Evolutionary conservation across 2,329 filamentous ascomycete genomes (phyloP).

Genomic region (Calonectria multiphialidica): DNA sequence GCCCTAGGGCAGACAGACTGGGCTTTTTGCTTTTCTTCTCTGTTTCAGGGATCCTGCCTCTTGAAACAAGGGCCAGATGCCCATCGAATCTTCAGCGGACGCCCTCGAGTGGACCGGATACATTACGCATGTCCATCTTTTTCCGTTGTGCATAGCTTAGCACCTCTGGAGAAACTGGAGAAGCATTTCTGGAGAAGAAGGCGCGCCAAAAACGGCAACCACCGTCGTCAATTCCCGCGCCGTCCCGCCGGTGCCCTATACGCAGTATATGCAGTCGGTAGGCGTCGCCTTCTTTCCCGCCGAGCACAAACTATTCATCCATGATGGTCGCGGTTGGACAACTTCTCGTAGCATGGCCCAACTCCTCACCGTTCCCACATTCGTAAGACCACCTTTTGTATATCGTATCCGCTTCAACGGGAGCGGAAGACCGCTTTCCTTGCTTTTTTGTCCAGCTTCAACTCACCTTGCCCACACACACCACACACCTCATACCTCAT

Average conservation of each 20-base stretch:
- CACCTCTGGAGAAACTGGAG: slow-evolving; percentile 9
- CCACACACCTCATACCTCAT: too few species aligned
- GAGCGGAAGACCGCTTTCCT: neutral
- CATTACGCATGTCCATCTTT: neutral
- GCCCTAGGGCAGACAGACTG: neutral
- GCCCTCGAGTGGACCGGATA: neutral
- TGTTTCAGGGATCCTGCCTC: neutral
- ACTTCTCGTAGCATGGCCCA: neutral
- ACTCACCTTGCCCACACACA: slow-evolving; percentile 22
- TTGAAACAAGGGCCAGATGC: neutral
- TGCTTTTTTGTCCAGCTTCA: slow-evolving; percentile 19
- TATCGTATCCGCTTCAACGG: neutral
- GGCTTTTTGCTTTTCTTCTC: neutral
- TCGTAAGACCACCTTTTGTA: neutral
- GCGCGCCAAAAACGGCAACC: slow-evolving; percentile 2
- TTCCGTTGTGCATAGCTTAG: neutral
- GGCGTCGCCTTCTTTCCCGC: neutral
- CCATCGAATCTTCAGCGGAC: neutral
- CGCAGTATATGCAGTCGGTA: neutral
- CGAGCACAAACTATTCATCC: neutral
- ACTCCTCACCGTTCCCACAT: neutral
- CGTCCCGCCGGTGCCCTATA: neutral
- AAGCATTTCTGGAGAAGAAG: slow-evolving; percentile 3
- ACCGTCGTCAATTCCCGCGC: slow-evolving; percentile 1
- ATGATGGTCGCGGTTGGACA: neutral